Conservation (phyloP, 1,284 basidiomycete species). For the Cryptococcus deneoformans region DNA sequence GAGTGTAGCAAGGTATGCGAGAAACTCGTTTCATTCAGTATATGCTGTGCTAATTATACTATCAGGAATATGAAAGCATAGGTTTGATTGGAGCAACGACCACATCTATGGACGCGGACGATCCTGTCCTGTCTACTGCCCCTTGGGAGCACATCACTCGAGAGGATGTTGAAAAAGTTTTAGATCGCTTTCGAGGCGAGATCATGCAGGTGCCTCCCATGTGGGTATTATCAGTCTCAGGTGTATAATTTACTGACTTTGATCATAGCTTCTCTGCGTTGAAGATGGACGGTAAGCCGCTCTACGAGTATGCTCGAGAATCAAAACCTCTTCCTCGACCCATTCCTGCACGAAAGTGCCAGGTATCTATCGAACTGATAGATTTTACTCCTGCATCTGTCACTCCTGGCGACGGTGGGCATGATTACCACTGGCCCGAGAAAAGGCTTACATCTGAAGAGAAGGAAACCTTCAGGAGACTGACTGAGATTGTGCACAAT, state of each 20-base stretch:
- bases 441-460: slow-evolving; percentile 67
- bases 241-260: neutral
- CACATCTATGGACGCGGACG: slow-evolving; percentile 90
- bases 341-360: slow-evolving; percentile 82
- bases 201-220: slow-evolving; percentile 90
- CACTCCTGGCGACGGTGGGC: slow-evolving; percentile 42
- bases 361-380: slow-evolving; percentile 66
- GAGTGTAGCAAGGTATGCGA: slow-evolving; percentile 79
- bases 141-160: slow-evolving; percentile 81
- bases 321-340: slow-evolving; percentile 87
- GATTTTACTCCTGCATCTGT: slow-evolving; percentile 48
- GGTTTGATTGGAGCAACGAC: slow-evolving; percentile 93
- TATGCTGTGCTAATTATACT: neutral
- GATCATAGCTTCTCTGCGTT: slow-evolving; percentile 91
- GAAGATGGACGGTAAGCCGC: slow-evolving; percentile 94
- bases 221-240: slow-evolving; percentile 56
- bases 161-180: slow-evolving; percentile 66
- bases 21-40: neutral
- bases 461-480: slow-evolving; percentile 63
- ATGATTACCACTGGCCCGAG: slow-evolving; percentile 68
- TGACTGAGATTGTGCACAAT: slow-evolving; percentile 52
- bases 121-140: slow-evolving; percentile 68
- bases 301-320: slow-evolving; percentile 94
- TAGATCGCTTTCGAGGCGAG: slow-evolving; percentile 79
- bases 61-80: slow-evolving; percentile 84